phyloP scores from a whole-genome alignment of 345 rosid genomes.

The Salix purpurea region DNA sequence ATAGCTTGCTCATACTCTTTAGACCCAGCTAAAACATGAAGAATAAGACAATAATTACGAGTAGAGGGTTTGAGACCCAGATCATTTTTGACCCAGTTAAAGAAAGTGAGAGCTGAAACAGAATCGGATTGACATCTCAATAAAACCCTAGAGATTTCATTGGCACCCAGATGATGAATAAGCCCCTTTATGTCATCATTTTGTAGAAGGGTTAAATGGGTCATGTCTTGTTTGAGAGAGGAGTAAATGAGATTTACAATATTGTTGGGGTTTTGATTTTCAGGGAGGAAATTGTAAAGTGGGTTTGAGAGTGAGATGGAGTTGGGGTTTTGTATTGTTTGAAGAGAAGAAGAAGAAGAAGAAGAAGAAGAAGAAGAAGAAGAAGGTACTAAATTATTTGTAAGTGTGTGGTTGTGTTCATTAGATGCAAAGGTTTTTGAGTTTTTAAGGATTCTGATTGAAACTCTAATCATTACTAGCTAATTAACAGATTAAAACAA shows the following conservation, averaged over 20 bases:
- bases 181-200: constrained; percentile 5
- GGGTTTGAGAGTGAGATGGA: constrained; percentile 15
- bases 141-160: constrained; percentile 22
- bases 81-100: constrained; percentile 24
- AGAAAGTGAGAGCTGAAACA: constrained; percentile 22
- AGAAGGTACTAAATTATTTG: neutral
- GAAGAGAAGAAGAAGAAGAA: constrained; percentile 9
- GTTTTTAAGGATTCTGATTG: neutral
- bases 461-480: constrained; percentile 3
- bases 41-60: constrained; percentile 13
- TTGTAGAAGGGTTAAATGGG: constrained; percentile 5
- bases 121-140: constrained; percentile 28
- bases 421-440: neutral
- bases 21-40: constrained; percentile 21
- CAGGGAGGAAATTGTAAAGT: constrained; percentile 21
- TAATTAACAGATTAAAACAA: neutral
- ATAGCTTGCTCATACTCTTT: constrained; percentile 21
- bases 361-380: neutral
- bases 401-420: neutral
- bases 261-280: constrained; percentile 22
- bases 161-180: constrained; percentile 18
- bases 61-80: constrained; percentile 14
- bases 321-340: constrained; percentile 1
- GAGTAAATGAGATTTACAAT: constrained; percentile 16
- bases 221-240: constrained; percentile 12